Percentiles rank a stretch among this genome's conserved stretches.
phyloP scores from a whole-genome alignment of 306 rosid species.

The Albizia julibrissin region DNA sequence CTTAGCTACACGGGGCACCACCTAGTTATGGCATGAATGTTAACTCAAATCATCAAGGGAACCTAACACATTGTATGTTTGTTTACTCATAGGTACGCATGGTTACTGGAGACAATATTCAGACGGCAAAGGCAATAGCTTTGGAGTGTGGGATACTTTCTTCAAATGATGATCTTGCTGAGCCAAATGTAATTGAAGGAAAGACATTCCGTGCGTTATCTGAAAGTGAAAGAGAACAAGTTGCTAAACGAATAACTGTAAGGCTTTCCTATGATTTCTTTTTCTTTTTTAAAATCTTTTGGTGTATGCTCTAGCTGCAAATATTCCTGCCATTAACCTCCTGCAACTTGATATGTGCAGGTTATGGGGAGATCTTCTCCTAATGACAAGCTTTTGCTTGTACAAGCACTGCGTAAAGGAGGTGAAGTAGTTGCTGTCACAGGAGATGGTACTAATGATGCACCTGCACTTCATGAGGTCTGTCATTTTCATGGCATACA shows the following conservation, averaged over 20 bases:
- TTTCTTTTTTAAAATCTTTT: not conserved
- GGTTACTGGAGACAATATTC: slow-evolving; percentile 98
- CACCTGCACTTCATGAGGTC: slow-evolving; percentile 99
- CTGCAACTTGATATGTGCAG: slow-evolving; percentile 41
- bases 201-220: slow-evolving; percentile 72
- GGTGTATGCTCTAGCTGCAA: slow-evolving; percentile 24
- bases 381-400: slow-evolving; percentile 95
- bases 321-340: slow-evolving; percentile 27
- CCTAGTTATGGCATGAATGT: slow-evolving; percentile 8
- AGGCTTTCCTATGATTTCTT: slow-evolving; percentile 18
- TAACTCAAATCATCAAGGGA: slow-evolving; percentile 27
- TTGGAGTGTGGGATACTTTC: slow-evolving; percentile 93
- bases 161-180: slow-evolving; percentile 64
- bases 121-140: slow-evolving; percentile 95
- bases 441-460: slow-evolving; percentile 99
- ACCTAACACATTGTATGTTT: slow-evolving; percentile 33
- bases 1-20: not conserved
- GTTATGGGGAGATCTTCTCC: slow-evolving; percentile 99
- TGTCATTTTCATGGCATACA: slow-evolving; percentile 44
- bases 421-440: slow-evolving; percentile 99
- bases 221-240: slow-evolving; percentile 77
- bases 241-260: slow-evolving; percentile 72
- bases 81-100: slow-evolving; percentile 74
- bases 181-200: slow-evolving; percentile 88
- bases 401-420: slow-evolving; percentile 89